Evolutionary conservation across 1,139 yeast genomes (phyloP).

Genomic region (Zygosaccharomyces pseudobailii): DNA sequence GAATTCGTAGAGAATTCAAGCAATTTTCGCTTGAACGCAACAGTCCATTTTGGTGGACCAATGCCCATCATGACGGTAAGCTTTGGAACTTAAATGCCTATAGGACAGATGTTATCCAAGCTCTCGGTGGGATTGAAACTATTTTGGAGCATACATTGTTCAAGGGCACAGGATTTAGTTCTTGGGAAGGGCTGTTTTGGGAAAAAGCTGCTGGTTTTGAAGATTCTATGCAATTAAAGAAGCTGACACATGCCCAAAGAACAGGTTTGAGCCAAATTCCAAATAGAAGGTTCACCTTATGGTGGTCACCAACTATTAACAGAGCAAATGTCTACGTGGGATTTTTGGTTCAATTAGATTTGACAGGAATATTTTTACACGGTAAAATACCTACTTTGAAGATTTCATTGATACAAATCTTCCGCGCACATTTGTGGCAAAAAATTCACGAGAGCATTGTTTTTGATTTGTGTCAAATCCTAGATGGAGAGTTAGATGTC

Average conservation of each 20-base stretch:
- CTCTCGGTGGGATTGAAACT: conserved; percentile 95
- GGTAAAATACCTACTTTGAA: conserved; percentile 97
- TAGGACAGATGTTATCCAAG: conserved; percentile 93
- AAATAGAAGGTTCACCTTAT: conserved; percentile 89
- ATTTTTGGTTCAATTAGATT: conserved; percentile 88
- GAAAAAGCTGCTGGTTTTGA: conserved; percentile 96
- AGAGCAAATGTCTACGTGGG: conserved; percentile 98
- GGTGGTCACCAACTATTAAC: conserved; percentile 99
- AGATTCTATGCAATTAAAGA: conserved; percentile 89
- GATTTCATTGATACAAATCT: conserved; percentile 90
- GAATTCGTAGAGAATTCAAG: conserved; percentile 74
- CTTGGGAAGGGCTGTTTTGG: conserved; percentile 99
- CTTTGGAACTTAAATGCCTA: conserved; percentile 92
- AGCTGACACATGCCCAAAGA: conserved; percentile 94
- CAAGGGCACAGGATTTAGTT: conserved; percentile 94
- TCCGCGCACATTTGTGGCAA: conserved; percentile 98
- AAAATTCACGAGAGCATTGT: conserved; percentile 96
- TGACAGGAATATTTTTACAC: conserved; percentile 94
- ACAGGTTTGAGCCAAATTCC: conserved; percentile 98
- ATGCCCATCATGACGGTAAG: conserved; percentile 88
- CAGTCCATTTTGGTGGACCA: conserved; percentile 97
- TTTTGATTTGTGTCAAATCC: conserved; percentile 85
- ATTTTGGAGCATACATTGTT: conserved; percentile 92
- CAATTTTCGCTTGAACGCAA: conserved; percentile 65
- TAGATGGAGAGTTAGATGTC: conserved; percentile 82